These are phyloP conservation scores for Ganoderma meredithae DNA, from an alignment of 1,284 basidiomycete species.

Conservation along the genomic window DNA sequence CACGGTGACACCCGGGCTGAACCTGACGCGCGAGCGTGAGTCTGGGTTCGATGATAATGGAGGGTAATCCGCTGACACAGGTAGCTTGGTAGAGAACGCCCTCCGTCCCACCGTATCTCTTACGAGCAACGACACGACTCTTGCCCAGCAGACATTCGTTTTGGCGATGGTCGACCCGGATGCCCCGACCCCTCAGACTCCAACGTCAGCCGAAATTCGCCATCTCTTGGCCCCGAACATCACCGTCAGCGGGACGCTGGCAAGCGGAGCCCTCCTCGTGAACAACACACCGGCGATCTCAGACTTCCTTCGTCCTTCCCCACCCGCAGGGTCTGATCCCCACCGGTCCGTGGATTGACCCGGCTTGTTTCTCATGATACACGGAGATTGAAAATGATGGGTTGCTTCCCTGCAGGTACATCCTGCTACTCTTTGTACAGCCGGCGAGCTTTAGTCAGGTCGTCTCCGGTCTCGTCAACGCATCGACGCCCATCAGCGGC, in stretches of 20 bases:
- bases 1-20: slow-evolving; percentile 47
- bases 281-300: slow-evolving; percentile 53
- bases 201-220: slow-evolving; percentile 49
- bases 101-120: slow-evolving; percentile 48
- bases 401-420: slow-evolving; percentile 35
- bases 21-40: slow-evolving; percentile 52
- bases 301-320: slow-evolving; percentile 48
- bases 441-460: slow-evolving; percentile 36
- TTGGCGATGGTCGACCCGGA: slow-evolving; percentile 58
- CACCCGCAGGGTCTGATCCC: slow-evolving; percentile 55
- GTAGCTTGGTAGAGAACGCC: slow-evolving; percentile 44
- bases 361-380: neutral
- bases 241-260: slow-evolving; percentile 37
- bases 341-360: slow-evolving; percentile 46
- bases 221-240: slow-evolving; percentile 55
- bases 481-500: slow-evolving; percentile 36
- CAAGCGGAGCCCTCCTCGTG: slow-evolving; percentile 33
- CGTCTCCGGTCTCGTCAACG: slow-evolving; percentile 32
- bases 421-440: slow-evolving; percentile 41
- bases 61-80: neutral
- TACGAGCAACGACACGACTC: slow-evolving; percentile 38
- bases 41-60: slow-evolving; percentile 12
- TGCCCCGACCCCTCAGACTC: slow-evolving; percentile 54
- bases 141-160: slow-evolving; percentile 46
- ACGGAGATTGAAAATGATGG: slow-evolving; percentile 1